These are phyloP conservation scores for Porogramme epimiltina DNA, from an alignment of 1,284 basidiomycete species.

Conservation along the genomic window DNA sequence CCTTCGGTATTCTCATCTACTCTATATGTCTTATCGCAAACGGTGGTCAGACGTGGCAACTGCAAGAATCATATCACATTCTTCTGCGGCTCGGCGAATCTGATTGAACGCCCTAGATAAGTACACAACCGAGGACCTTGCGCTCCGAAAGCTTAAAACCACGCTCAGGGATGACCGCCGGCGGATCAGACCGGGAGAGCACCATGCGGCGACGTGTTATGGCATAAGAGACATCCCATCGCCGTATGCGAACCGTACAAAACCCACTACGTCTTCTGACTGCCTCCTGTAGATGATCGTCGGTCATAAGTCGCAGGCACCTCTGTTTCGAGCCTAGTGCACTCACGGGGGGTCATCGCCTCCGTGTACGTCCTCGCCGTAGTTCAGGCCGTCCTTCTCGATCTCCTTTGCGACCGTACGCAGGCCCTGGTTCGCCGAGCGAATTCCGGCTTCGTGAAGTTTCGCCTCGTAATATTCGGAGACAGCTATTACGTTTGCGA, in stretches of 20 bases:
- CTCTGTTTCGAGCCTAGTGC: neutral
- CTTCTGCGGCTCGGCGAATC: neutral
- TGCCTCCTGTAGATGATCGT: slow-evolving; percentile 17
- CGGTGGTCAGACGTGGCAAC: neutral
- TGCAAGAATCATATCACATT: neutral
- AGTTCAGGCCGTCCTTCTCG: slow-evolving; percentile 58
- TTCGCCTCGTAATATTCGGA: slow-evolving; percentile 55
- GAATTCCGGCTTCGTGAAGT: slow-evolving; percentile 43
- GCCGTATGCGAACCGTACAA: slow-evolving; percentile 51
- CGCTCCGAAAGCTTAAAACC: neutral
- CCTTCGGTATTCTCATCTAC: neutral
- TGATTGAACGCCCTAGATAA: slow-evolving; percentile 4
- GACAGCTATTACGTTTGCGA: slow-evolving; percentile 45
- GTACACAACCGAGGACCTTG: neutral
- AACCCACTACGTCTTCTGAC: slow-evolving; percentile 46
- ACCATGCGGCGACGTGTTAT: slow-evolving; percentile 35
- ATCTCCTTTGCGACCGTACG: slow-evolving; percentile 54
- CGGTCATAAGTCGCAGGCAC: neutral
- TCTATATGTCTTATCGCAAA: slow-evolving; percentile 3
- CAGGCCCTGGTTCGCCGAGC: slow-evolving; percentile 54
- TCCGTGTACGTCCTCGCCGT: slow-evolving; percentile 37
- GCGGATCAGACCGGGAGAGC: too few relatives aligned
- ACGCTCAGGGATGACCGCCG: too few relatives aligned
- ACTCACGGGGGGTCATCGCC: slow-evolving; percentile 50
- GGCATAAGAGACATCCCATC: slow-evolving; percentile 59